Evolutionary conservation across 1,284 basidiomycete genomes (phyloP).

Genomic region (Ceratobasidium sp.): DNA sequence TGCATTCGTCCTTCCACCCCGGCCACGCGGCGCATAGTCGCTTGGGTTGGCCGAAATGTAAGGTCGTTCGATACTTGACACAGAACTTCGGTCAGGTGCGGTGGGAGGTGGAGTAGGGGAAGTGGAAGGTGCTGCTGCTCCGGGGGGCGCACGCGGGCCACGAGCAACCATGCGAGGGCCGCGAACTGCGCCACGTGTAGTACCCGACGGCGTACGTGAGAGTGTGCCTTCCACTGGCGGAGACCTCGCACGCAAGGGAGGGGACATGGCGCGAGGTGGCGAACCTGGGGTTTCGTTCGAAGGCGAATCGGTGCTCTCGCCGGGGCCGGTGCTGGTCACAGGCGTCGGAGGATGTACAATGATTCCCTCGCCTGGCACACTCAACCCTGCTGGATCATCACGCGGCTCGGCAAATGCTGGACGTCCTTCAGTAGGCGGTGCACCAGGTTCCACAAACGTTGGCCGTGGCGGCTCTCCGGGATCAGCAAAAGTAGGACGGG

Average conservation of each 20-base stretch:
- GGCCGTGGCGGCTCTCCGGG: conserved; percentile 39
- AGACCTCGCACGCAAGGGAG: conserved; percentile 43
- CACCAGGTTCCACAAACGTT: conserved; percentile 25
- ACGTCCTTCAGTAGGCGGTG: conserved; percentile 16
- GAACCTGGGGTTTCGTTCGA: conserved; percentile 17
- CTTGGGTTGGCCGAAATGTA: conserved; percentile 18
- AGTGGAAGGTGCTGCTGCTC: not conserved
- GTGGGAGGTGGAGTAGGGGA: not conserved
- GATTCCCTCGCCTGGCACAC: conserved; percentile 10
- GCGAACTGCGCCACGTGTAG: conserved; percentile 48
- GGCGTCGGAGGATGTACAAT: conserved; percentile 40
- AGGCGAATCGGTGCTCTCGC: conserved; percentile 13
- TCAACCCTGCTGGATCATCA: conserved; percentile 16
- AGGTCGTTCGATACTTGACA: conserved; percentile 36
- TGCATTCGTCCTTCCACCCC: conserved; percentile 58
- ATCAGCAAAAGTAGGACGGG: conserved; percentile 29
- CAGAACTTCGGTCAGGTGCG: conserved; percentile 23
- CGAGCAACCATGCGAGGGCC: conserved; percentile 39
- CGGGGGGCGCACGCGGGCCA: conserved; percentile 37
- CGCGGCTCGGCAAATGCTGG: conserved; percentile 37
- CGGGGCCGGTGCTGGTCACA: not conserved
- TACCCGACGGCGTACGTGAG: conserved; percentile 59
- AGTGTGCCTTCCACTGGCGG: conserved; percentile 49
- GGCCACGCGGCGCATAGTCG: conserved; percentile 55
- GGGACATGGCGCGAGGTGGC: conserved; percentile 29